Base-by-base conservation (phyloP, 1,284 basidiomycete genomes). In the Termitomyces sp. region DNA sequence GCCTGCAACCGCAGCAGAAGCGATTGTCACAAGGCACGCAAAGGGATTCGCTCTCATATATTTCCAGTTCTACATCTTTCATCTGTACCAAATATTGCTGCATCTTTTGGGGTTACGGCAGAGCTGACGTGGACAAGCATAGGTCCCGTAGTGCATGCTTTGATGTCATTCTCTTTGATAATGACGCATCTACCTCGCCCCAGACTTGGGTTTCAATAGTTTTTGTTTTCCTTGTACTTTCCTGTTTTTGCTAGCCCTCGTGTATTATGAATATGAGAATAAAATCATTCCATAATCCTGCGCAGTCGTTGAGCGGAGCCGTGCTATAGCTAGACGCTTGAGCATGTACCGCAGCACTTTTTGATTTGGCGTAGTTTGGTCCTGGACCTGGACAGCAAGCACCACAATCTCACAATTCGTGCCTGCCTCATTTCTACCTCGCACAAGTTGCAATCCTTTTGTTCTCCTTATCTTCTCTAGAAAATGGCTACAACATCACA, bases 401-500 rank as follows among this genome's bases (percentile, higher is more conserved):
- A 48, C 24, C 38, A 13, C 52, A 54, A 54, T 40, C 51, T 55
- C 43, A 46, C 19, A 46, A 36, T 39, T 39, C 44, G 50, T 50
- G 28, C 17, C 49, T 50, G 50, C 58, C 55, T 55, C 60, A 50
- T 57, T 59, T 48, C 51, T 26, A 17, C 54, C 54, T 39, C 17
- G 9, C 38, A 39, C 38, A 39, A 24, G 38, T 12, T 47, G 5
- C 42, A 48, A 44, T 39, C 53, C 36, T 46, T 45, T 49, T 45
- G 45, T 47, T 41, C 48, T 53, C 58, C 53, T 52, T 60, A 48
- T 52, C 62, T 50, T 56, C 62, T 58, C 34, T 67, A 68, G 62
- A 71, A 62, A 65, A 88, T 89, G 85, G 75, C 80, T 40, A 73
- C 75, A 56, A 67, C 77, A 50, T 72, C 79, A 56, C 47, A 49